These are phyloP conservation scores for Chiua sp. DNA, from an alignment of 1,284 basidiomycete species.

Conservation along the genomic window DNA sequence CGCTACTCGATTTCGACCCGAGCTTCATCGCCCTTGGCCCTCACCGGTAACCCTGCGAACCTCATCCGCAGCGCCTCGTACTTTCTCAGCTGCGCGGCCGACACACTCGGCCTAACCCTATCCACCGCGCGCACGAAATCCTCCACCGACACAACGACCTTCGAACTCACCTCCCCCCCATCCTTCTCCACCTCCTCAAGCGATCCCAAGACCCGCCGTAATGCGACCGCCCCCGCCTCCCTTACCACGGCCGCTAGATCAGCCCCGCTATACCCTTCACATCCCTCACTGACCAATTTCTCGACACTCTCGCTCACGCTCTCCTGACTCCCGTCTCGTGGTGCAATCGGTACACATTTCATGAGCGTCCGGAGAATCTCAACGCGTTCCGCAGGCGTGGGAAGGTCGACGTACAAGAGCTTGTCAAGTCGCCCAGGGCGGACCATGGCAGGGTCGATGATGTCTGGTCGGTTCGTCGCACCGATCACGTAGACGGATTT, in stretches of 20 bases:
- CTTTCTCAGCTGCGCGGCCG: conserved; percentile 76
- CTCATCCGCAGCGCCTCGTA: conserved; percentile 83
- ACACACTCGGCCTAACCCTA: conserved; percentile 91
- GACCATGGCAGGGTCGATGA: too few species aligned
- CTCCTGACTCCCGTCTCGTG: conserved; percentile 18
- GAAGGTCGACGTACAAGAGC: conserved; percentile 95
- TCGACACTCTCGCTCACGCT: conserved; percentile 41
- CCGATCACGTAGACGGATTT: conserved; percentile 28
- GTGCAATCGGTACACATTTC: too few species aligned
- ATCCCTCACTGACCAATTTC: conserved; percentile 58
- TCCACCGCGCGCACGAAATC: conserved; percentile 83
- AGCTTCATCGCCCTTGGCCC: conserved; percentile 27
- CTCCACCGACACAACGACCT: conserved; percentile 55
- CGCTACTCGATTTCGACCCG: conserved; percentile 11
- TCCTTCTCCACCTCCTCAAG: conserved; percentile 48
- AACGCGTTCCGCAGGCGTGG: conserved; percentile 74
- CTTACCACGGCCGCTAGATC: conserved; percentile 88
- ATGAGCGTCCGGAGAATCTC: conserved; percentile 81
- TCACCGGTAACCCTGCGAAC: conserved; percentile 75
- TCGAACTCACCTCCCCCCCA: conserved; percentile 18
- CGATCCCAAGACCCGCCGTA: conserved; percentile 73
- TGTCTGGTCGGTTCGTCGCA: conserved; percentile 34
- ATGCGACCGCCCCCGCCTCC: conserved; percentile 89
- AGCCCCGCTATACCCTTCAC: conserved; percentile 90
- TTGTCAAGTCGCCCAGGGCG: conserved; percentile 71